phyloP scores from a whole-genome alignment of 805 yeast species.

The Zygoascus biomembranicola region DNA sequence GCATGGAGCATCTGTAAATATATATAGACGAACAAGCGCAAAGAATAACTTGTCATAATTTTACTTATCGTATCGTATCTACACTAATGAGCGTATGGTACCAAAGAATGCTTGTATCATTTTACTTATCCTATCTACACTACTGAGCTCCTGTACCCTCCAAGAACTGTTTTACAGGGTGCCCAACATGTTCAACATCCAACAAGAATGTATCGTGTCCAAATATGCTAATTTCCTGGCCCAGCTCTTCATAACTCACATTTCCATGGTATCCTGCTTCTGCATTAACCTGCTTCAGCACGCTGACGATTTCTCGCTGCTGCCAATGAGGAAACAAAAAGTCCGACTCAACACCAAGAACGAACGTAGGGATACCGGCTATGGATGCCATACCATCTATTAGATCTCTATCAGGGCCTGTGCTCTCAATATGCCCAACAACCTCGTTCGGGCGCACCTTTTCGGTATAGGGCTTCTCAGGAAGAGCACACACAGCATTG shows the following conservation, averaged over 20 bases:
- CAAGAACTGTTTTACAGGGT: conserved; percentile 60
- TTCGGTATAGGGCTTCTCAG: conserved; percentile 46
- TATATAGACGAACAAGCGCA: not conserved
- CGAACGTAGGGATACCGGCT: conserved; percentile 57
- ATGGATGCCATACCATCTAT: conserved; percentile 55
- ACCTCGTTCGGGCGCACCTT: conserved; percentile 39
- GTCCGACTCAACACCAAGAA: conserved; percentile 90
- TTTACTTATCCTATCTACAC: not conserved
- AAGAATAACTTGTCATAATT: too few species aligned
- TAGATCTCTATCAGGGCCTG: conserved; percentile 41
- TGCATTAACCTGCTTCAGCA: conserved; percentile 36
- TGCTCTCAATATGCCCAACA: not conserved
- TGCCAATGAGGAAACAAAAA: conserved; percentile 92
- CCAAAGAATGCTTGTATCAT: not conserved
- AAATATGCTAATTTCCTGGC: conserved; percentile 66
- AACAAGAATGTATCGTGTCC: conserved; percentile 90
- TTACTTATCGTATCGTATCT: too few species aligned
- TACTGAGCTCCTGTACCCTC: conserved; percentile 15
- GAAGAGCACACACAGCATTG: conserved; percentile 33
- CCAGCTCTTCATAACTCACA: conserved; percentile 62
- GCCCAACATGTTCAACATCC: conserved; percentile 72
- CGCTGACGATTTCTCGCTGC: conserved; percentile 69
- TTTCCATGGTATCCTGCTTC: conserved; percentile 23
- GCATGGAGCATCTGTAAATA: not conserved
- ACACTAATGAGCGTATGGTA: too few species aligned